These are phyloP conservation scores for Phytophthora pistaciae DNA, from an alignment of 352 stramenopile species.

Conservation along the genomic window DNA sequence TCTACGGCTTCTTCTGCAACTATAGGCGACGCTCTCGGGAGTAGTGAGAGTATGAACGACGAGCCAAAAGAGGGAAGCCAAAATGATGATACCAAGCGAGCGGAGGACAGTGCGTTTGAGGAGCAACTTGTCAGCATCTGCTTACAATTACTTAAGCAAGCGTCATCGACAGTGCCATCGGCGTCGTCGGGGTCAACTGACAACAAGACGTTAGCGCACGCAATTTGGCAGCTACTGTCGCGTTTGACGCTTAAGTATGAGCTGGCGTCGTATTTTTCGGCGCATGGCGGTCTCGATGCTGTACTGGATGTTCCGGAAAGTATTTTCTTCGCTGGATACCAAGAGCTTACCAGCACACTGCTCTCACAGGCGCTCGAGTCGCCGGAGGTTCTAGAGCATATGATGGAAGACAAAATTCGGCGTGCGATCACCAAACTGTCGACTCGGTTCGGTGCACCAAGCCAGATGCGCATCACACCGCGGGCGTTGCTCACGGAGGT, in stretches of 20 bases:
- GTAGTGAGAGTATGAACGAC: constrained; percentile 22
- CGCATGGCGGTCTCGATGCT: constrained; percentile 62
- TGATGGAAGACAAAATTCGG: constrained; percentile 89
- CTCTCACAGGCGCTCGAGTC: constrained; percentile 84
- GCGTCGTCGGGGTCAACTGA: not conserved
- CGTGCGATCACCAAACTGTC: constrained; percentile 82
- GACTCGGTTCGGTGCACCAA: constrained; percentile 70
- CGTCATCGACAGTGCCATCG: constrained; percentile 15
- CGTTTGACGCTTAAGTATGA: constrained; percentile 81
- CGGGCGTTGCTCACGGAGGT: constrained; percentile 86
- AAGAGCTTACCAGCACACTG: constrained; percentile 75
- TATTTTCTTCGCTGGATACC: constrained; percentile 72
- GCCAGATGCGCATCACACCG: constrained; percentile 84
- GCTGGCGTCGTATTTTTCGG: constrained; percentile 68
- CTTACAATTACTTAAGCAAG: constrained; percentile 39
- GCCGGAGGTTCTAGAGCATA: constrained; percentile 83
- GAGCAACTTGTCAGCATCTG: constrained; percentile 49
- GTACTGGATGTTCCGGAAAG: constrained; percentile 58
- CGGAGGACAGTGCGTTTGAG: constrained; percentile 35
- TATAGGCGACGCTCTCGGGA: constrained; percentile 17
- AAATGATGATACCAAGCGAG: constrained; percentile 5
- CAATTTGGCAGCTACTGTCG: constrained; percentile 77
- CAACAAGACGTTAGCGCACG: constrained; percentile 56
- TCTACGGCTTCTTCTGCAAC: constrained; percentile 8
- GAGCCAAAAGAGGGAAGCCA: constrained; percentile 24